Base-by-base conservation (phyloP, 2,329 filamentous ascomycete genomes). In the Chaetomiaceae sp. region DNA sequence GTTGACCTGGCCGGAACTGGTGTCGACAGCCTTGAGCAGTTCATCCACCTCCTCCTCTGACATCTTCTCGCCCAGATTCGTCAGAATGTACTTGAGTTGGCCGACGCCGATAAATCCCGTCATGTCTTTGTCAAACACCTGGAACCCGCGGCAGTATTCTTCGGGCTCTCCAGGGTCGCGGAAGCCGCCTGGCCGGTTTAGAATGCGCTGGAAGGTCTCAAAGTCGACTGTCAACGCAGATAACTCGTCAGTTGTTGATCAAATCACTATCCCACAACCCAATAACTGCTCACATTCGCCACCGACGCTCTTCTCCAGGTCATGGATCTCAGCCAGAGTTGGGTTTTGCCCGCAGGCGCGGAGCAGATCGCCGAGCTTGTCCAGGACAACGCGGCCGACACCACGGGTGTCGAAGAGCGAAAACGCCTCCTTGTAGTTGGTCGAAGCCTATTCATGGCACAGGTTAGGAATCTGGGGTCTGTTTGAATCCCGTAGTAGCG, bases 361-460 rank as follows among this genome's bases (percentile, higher is more conserved):
- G 62, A 99, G 84, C 56, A 99, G 82, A 71, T 99, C 94, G 64
- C 94, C 94, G 53, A 99, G 83, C 60, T 86, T 87, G 62, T 92
- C 87, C 71, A 91, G 79, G 36, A 87, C 75, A 64, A 97, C 94
- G 65, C 91, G 91, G 69, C 92, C 91, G 70, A 89, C 95, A 69
- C 94, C 94, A 73, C 94, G 92, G 85, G 96, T 97, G 81, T 99
- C 94, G 80, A 97, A 99, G 71, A 99, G 88, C 66, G 91, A 91
- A 76, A 99, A 99, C 64, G 94, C 94, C 86, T 99, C 94, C 81
- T 97, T 97, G 89, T 97, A 99, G 86, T 99, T 97, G 77, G 92
- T 97, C 58, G 81, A 85, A 71, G 82, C 82, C 82, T 86, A 81
- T 42, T 72, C 66, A 58, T 79, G 76, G 64, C 69, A 75, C 56